phyloP scores from a whole-genome alignment of 345 rosid genomes.

The Eucalyptus fibrosa region DNA sequence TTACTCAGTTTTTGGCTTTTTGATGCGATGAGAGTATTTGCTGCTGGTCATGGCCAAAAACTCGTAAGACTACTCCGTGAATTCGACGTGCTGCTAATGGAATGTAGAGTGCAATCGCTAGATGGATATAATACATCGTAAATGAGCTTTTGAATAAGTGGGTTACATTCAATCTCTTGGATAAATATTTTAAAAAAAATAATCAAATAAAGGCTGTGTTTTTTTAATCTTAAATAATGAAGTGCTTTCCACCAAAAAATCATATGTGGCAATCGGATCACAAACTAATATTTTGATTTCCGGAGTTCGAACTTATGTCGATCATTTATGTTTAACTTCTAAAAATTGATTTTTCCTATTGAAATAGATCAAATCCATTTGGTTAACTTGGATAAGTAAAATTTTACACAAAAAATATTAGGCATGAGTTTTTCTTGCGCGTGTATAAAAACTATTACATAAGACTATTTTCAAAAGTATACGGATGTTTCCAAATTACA shows the following conservation, averaged over 20 bases:
- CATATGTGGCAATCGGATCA: neutral
- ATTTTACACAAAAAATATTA: neutral
- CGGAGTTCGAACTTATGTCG: neutral
- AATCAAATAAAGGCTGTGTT: neutral
- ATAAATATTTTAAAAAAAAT: neutral
- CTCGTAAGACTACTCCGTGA: neutral
- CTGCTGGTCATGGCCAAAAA: neutral
- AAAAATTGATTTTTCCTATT: neutral
- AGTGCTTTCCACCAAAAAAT: neutral
- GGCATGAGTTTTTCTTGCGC: neutral
- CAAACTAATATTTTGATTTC: too few species aligned
- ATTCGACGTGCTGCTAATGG: neutral
- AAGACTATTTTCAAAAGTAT: neutral
- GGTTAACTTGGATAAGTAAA: neutral
- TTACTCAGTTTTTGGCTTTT: neutral
- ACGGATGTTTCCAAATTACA: neutral
- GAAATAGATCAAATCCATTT: neutral
- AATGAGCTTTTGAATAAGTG: neutral
- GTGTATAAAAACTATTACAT: neutral
- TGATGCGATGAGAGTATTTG: neutral
- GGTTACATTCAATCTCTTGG: neutral
- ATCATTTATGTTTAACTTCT: neutral
- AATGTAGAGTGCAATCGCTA: neutral
- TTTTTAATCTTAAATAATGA: neutral
- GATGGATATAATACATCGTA: neutral